Conservation (phyloP, 257 asterid genomes). For the Scutellaria baicalensis region DNA sequence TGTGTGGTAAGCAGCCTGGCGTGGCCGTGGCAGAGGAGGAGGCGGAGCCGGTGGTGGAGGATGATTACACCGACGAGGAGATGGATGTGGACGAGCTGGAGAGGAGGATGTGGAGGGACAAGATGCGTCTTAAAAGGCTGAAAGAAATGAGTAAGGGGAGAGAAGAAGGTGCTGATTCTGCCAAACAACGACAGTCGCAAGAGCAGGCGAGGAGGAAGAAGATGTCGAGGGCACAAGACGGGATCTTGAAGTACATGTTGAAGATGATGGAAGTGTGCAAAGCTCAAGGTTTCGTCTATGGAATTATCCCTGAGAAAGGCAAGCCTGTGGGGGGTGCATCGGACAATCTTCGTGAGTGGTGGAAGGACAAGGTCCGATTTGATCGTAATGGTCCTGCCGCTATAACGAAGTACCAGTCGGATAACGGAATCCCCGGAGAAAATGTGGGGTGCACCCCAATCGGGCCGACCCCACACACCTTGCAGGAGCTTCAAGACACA, state of each 20-base stretch:
- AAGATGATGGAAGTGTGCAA: too few species aligned
- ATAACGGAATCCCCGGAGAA: constrained; percentile 36
- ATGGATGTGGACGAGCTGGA: constrained; percentile 80
- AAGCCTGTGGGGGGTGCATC: constrained; percentile 92
- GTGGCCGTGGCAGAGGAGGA: constrained; percentile 38
- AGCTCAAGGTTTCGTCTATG: too few species aligned
- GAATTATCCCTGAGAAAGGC: constrained; percentile 68
- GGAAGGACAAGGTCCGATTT: constrained; percentile 86
- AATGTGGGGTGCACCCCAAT: constrained; percentile 29
- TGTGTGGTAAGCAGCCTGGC: constrained; percentile 25
- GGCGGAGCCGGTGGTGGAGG: constrained; percentile 47
- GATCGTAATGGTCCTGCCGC: constrained; percentile 90
- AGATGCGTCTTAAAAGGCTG: constrained; percentile 55
- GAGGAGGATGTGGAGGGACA: constrained; percentile 83
- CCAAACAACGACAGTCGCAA: constrained; percentile 73
- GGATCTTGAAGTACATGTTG: constrained; percentile 77
- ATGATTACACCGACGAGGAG: constrained; percentile 75
- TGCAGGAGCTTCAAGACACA: constrained; percentile 88
- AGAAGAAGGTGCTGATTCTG: constrained; percentile 43
- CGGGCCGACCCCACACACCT: constrained; percentile 72
- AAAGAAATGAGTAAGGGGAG: constrained; percentile 62
- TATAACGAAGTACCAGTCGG: constrained; percentile 54
- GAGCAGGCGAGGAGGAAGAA: constrained; percentile 94
- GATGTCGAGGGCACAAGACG: constrained; percentile 95
- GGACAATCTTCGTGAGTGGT: constrained; percentile 85